These are phyloP conservation scores for Metschnikowia arizonensis DNA, from an alignment of 805 yeast species.

Conservation along the genomic window DNA sequence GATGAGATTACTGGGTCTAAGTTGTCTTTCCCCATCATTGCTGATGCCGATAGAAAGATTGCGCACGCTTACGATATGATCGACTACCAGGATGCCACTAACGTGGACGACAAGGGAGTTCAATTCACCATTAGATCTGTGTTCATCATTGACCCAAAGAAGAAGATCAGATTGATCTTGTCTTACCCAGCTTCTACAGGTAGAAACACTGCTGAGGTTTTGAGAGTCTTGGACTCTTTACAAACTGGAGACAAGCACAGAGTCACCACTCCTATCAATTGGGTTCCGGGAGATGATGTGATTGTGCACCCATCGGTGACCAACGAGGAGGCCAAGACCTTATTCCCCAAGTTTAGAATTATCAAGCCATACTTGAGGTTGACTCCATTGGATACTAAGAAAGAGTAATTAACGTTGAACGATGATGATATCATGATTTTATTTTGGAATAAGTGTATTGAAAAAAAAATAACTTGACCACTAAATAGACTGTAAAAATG, in stretches of 20 bases:
- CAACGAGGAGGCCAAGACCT: constrained; percentile 63
- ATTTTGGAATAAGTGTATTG: no score
- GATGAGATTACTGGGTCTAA: constrained; percentile 77
- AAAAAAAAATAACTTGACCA: no score
- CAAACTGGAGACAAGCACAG: constrained; percentile 81
- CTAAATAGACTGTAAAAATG: no score
- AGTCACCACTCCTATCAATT: constrained; percentile 87
- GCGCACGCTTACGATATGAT: constrained; percentile 84
- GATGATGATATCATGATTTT: no score
- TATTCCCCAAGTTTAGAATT: constrained; percentile 81
- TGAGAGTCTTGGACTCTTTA: constrained; percentile 85
- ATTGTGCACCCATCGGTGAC: constrained; percentile 85
- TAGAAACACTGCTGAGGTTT: constrained; percentile 88
- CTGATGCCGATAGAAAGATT: constrained; percentile 80
- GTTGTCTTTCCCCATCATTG: constrained; percentile 85
- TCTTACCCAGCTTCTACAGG: constrained; percentile 93
- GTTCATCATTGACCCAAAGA: constrained; percentile 83
- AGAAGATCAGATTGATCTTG: constrained; percentile 81
- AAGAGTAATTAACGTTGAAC: no score
- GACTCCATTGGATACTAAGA: constrained; percentile 40
- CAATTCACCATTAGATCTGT: constrained; percentile 91
- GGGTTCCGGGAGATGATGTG: constrained; percentile 87
- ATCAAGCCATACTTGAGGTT: constrained; percentile 88
- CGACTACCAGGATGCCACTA: constrained; percentile 77
- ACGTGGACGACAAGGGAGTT: constrained; percentile 60